A percentile compares a stretch with the other conserved stretches of the same genome.
These are phyloP conservation scores for Phaeodactylum tricornutum DNA, from an alignment of 108 stramenopile genomes.

Conservation along the genomic window DNA sequence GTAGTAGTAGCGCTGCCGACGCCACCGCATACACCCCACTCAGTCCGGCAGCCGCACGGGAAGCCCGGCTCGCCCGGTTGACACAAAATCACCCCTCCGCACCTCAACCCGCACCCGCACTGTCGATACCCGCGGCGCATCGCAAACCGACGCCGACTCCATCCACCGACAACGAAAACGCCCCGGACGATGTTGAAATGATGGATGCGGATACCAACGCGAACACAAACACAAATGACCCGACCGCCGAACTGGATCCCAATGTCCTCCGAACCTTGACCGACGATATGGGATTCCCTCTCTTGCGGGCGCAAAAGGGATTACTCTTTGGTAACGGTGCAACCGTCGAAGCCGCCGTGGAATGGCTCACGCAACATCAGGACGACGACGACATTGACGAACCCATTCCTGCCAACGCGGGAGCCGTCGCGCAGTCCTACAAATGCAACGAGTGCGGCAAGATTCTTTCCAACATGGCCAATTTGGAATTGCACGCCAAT, in stretches of 20 bases:
- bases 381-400: slow-evolving; percentile 89
- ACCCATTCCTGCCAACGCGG: slow-evolving; percentile 53
- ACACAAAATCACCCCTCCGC: slow-evolving; percentile 20
- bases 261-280: slow-evolving; percentile 58
- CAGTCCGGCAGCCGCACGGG: slow-evolving; percentile 45
- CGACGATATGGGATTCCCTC: slow-evolving; percentile 80
- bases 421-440: slow-evolving; percentile 55
- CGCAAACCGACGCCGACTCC: background rate
- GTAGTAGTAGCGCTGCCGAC: slow-evolving; percentile 20
- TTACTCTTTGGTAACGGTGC: slow-evolving; percentile 58
- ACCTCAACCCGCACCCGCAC: slow-evolving; percentile 2
- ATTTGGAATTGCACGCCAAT: slow-evolving; percentile 84
- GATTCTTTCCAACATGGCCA: slow-evolving; percentile 72
- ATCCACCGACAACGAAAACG: slow-evolving; percentile 4
- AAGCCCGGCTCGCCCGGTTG: slow-evolving; percentile 46
- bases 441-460: slow-evolving; percentile 86
- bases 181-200: slow-evolving; percentile 13
- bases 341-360: slow-evolving; percentile 87
- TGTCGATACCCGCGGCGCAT: background rate
- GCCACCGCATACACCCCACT: no score
- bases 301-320: slow-evolving; percentile 84
- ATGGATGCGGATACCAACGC: slow-evolving; percentile 14
- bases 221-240: slow-evolving; percentile 18
- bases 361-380: slow-evolving; percentile 91
- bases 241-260: slow-evolving; percentile 34